phyloP scores from a whole-genome alignment of 2,329 filamentous ascomycete species.

The Diaporthe nobilis region DNA sequence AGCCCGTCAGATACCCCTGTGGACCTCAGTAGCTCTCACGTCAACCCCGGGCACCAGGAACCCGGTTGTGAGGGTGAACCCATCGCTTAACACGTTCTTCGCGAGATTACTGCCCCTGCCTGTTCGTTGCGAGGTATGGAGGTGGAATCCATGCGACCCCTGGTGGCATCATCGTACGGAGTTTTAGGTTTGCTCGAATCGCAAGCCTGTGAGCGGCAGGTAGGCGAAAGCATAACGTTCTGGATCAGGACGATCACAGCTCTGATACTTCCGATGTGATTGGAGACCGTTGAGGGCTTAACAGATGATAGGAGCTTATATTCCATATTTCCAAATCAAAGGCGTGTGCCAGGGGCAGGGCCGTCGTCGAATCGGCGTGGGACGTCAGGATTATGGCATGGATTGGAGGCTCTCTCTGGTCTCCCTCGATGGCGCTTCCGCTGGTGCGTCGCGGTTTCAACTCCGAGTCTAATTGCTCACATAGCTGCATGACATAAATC shows the following conservation, averaged over 20 bases:
- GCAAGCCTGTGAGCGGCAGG: background rate
- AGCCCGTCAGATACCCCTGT: background rate
- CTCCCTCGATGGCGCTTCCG: background rate
- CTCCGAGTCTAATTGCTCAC: background rate
- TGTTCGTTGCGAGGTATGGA: background rate
- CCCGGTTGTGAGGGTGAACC: background rate
- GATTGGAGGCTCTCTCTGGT: background rate
- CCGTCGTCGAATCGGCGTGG: background rate
- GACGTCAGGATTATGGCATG: background rate
- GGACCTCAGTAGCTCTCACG: background rate
- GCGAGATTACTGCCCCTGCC: background rate
- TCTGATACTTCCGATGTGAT: slow-evolving; percentile 29
- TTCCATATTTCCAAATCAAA: background rate
- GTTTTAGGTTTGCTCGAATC: slow-evolving; percentile 27
- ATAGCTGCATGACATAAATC: slow-evolving; percentile 11
- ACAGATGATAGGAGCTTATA: background rate
- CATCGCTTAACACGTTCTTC: background rate
- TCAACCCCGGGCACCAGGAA: background rate
- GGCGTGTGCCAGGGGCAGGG: background rate
- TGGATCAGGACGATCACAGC: slow-evolving; percentile 20
- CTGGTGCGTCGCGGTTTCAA: slow-evolving; percentile 8
- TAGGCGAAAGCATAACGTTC: slow-evolving; percentile 7
- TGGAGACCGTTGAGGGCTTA: slow-evolving; percentile 22
- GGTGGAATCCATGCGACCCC: background rate
- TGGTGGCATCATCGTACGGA: background rate